Evolutionary conservation across 2,329 filamentous ascomycete genomes (phyloP).

Genomic region (Epichloe amarillans): DNA sequence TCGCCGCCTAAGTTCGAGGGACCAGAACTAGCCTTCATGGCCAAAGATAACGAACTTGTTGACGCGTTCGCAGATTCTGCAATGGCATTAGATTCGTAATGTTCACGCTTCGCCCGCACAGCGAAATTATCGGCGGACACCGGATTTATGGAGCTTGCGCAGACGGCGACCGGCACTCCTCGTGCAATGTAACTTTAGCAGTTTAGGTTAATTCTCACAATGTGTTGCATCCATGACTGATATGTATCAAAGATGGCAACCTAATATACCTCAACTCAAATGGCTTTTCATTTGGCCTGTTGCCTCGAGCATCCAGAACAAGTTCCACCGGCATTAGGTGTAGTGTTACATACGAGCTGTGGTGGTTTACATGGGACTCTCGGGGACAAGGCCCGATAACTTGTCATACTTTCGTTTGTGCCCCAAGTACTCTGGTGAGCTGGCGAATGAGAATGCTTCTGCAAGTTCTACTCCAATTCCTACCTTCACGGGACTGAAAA

Average conservation of each 20-base stretch:
- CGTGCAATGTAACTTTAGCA: not conserved
- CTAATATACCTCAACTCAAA: not conserved
- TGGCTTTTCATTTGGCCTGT: not conserved
- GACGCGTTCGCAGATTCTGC: constrained; percentile 14
- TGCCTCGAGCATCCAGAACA: too few relatives aligned
- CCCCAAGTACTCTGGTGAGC: too few relatives aligned
- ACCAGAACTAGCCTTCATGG: constrained; percentile 32
- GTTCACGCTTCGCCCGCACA: too few relatives aligned
- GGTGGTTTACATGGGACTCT: too few relatives aligned
- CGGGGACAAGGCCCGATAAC: not conserved
- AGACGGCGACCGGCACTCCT: not conserved
- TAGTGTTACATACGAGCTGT: too few relatives aligned
- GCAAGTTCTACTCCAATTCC: not conserved
- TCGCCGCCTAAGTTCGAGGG: constrained; percentile 47
- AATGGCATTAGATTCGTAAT: constrained; percentile 17
- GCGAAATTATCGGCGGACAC: not conserved
- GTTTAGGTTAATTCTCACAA: not conserved
- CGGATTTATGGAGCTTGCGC: not conserved
- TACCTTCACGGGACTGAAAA: not conserved
- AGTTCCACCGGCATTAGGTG: too few relatives aligned
- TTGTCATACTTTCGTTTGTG: not conserved
- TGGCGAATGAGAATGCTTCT: not conserved
- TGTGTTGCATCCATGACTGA: not conserved
- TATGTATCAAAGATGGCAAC: not conserved
- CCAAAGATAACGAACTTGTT: constrained; percentile 27